A percentile compares a stretch with the other conserved stretches of the same genome.
Conservation (phyloP, 2,329 filamentous ascomycete genomes). For the Teratosphaeria viscida region DNA sequence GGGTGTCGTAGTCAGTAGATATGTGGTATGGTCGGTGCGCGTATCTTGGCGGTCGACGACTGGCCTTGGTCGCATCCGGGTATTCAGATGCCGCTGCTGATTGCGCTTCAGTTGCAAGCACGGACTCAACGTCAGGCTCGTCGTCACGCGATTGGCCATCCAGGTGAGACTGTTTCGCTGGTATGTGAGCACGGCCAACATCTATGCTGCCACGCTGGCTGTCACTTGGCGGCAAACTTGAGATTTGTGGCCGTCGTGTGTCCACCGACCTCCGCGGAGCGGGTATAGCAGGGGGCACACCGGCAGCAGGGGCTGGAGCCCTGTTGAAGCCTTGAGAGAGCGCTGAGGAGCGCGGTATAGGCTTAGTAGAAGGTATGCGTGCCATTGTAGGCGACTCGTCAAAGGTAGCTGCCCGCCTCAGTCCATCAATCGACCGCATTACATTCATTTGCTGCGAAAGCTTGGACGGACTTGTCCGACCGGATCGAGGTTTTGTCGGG, state of each 20-base stretch:
- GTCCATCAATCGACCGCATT: slow-evolving; percentile 13
- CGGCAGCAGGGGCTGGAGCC: slow-evolving; percentile 2
- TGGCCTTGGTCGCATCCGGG: slow-evolving; percentile 75
- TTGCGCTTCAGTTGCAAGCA: slow-evolving; percentile 8
- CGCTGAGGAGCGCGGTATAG: slow-evolving; percentile 13
- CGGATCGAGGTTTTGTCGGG: slow-evolving; percentile 18
- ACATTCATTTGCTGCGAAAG: slow-evolving; percentile 14
- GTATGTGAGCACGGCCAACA: slow-evolving; percentile 6
- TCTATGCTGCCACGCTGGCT: slow-evolving; percentile 35
- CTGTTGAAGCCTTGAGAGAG: slow-evolving; percentile 20
- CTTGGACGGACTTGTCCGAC: slow-evolving; percentile 19
- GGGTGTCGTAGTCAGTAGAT: slow-evolving; percentile 73
- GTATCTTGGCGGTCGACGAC: slow-evolving; percentile 69
- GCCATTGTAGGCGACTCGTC: slow-evolving; percentile 5
- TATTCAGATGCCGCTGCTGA: slow-evolving; percentile 42
- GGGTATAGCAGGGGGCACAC: slow-evolving; percentile 20
- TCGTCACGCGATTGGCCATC: slow-evolving; percentile 31
- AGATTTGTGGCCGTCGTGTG: slow-evolving; percentile 9
- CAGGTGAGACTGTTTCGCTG: slow-evolving; percentile 7
- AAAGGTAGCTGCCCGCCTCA: slow-evolving; percentile 9
- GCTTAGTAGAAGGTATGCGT: slow-evolving; percentile 19
- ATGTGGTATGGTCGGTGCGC: slow-evolving; percentile 67
- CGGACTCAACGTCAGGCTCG: slow-evolving; percentile 30
- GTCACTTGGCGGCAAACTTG: slow-evolving; percentile 15
- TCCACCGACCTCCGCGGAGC: slow-evolving; percentile 24